A percentile compares a stretch with the other conserved stretches of the same genome.
These are phyloP conservation scores for Trichoderma atrobrunneum DNA, from an alignment of 2,329 filamentous ascomycete species.

Conservation along the genomic window DNA sequence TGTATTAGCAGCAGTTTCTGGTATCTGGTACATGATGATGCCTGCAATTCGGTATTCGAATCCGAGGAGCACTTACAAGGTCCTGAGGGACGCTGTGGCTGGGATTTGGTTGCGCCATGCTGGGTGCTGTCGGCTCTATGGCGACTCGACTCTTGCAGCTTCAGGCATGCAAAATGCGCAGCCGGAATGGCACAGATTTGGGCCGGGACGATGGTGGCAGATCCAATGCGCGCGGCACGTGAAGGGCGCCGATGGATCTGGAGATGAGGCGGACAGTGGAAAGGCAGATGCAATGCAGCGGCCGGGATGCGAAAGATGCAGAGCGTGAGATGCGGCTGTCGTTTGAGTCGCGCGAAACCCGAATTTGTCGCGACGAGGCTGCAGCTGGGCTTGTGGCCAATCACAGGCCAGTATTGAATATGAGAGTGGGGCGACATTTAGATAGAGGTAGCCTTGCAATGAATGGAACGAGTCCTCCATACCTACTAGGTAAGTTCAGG, in stretches of 20 bases:
- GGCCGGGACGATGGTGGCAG: background rate
- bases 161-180: background rate
- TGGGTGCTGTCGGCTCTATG: conserved; percentile 20
- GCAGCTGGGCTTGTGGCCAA: conserved; percentile 27
- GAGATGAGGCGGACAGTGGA: conserved; percentile 5
- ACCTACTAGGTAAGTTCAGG: too few species aligned
- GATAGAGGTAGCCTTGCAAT: background rate
- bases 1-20: conserved; percentile 25
- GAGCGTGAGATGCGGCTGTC: conserved; percentile 3
- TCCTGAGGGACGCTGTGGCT: conserved; percentile 44
- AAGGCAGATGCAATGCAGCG: background rate
- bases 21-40: background rate
- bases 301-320: conserved; percentile 9
- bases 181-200: background rate
- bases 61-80: conserved; percentile 37
- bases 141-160: background rate
- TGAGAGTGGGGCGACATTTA: conserved; percentile 24
- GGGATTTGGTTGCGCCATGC: conserved; percentile 42
- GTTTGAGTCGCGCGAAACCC: conserved; percentile 28
- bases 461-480: background rate
- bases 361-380: conserved; percentile 41
- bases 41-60: background rate
- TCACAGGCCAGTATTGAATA: conserved; percentile 15
- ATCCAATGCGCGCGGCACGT: conserved; percentile 7
- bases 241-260: background rate